A percentile compares a stretch with the other conserved stretches of the same genome.
Conservation (phyloP, 164 flowering plant species). For the Liquidambar formosana region DNA sequence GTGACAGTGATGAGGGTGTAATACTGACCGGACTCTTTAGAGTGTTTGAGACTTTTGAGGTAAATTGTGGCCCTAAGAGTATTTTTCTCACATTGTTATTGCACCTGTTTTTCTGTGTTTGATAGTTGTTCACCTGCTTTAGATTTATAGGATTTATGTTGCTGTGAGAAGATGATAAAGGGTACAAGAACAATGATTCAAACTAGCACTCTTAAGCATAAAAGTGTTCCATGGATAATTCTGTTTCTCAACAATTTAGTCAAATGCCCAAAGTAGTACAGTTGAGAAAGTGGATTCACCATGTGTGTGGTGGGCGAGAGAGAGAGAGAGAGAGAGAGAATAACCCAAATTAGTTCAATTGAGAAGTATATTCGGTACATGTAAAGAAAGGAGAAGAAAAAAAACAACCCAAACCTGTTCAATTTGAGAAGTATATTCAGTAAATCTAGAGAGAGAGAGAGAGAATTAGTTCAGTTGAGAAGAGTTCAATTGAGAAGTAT, state of each 20-base stretch:
- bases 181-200: no score
- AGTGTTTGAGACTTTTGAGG: no score
- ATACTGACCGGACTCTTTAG: no score
- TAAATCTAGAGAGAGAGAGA: background rate
- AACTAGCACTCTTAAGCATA: background rate
- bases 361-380: constrained; percentile 10
- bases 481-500: constrained; percentile 2
- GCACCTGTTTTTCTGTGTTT: no score
- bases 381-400: no score
- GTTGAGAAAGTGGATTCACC: background rate
- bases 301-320: no score
- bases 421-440: constrained; percentile 6
- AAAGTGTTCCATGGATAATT: background rate
- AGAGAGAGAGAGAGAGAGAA: background rate
- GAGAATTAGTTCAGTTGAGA: background rate
- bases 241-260: background rate
- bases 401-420: background rate
- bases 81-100: no score
- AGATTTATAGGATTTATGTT: no score
- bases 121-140: no score
- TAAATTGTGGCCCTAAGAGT: no score
- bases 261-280: background rate
- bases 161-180: no score
- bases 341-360: constrained; percentile 1
- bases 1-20: no score